These are phyloP conservation scores for Triticum aestivum DNA, from an alignment of 176 grass and related monocot species.

Conservation along the genomic window IWGSC_CS_RefSeq_v2.1 NC_057812.1:527197298-527197797, in stretches of 20 bases:
- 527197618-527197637: slow-evolving; percentile 80
- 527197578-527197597: slow-evolving; percentile 99
- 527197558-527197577: slow-evolving; percentile 84
- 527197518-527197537: slow-evolving; percentile 68
- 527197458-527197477: slow-evolving; percentile 78
- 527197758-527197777: slow-evolving; percentile 70
- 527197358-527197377: neutral
- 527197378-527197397: neutral
- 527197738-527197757: slow-evolving; percentile 62
- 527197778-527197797: slow-evolving; percentile 62
- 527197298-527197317: slow-evolving; percentile 39
- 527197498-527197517: slow-evolving; percentile 81
- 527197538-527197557: slow-evolving; percentile 59
- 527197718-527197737: slow-evolving; percentile 70
- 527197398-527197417: slow-evolving; percentile 33
- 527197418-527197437: slow-evolving; percentile 67
- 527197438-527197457: slow-evolving; percentile 87
- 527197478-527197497: slow-evolving; percentile 88
- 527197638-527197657: slow-evolving; percentile 98
- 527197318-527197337: slow-evolving; percentile 23
- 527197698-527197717: slow-evolving; percentile 66
- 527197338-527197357: neutral
- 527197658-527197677: slow-evolving; percentile 98
- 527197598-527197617: slow-evolving; percentile 70
- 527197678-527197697: slow-evolving; percentile 78